Evolutionary conservation across 331 rosid genomes (phyloP).

Genomic region (Stylosanthes scabra): DNA sequence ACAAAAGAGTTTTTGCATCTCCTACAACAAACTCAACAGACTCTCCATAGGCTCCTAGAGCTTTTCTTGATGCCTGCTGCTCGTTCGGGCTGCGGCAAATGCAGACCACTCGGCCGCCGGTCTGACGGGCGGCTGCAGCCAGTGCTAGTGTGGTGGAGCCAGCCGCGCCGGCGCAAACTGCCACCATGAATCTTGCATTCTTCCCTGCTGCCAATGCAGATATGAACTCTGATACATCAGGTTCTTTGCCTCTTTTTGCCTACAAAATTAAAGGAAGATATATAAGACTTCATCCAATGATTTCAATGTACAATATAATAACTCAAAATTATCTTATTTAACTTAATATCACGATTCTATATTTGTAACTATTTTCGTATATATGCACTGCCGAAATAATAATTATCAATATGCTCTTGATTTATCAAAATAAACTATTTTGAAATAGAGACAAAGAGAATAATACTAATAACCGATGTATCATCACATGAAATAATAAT

Average conservation of each 20-base stretch:
- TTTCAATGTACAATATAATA: too few relatives aligned
- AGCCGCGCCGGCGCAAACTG: constrained; percentile 43
- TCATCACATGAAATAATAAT: too few relatives aligned
- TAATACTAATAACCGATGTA: too few relatives aligned
- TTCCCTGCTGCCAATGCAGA: constrained; percentile 87
- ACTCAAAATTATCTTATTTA: too few relatives aligned
- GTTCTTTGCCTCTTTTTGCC: constrained; percentile 63
- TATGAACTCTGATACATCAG: constrained; percentile 75
- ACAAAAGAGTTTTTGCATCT: constrained; percentile 55
- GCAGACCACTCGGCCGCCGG: constrained; percentile 64
- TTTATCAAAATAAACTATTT: too few relatives aligned
- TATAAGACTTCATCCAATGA: not conserved
- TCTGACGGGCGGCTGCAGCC: constrained; percentile 66
- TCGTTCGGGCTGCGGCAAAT: constrained; percentile 45
- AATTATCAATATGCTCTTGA: too few relatives aligned
- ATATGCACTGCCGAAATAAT: too few relatives aligned
- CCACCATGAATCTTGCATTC: constrained; percentile 70
- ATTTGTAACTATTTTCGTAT: not conserved
- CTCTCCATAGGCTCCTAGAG: constrained; percentile 44
- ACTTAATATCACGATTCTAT: too few relatives aligned
- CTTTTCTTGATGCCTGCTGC: constrained; percentile 35
- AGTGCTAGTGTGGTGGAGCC: constrained; percentile 54
- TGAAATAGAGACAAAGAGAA: too few relatives aligned
- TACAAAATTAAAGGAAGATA: constrained; percentile 14
- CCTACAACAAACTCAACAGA: constrained; percentile 68